A percentile compares a stretch with the other conserved stretches of the same genome.
Evolutionary conservation across 2,329 filamentous ascomycete genomes (phyloP).

Genomic region (Lasiodiplodia sp.): DNA sequence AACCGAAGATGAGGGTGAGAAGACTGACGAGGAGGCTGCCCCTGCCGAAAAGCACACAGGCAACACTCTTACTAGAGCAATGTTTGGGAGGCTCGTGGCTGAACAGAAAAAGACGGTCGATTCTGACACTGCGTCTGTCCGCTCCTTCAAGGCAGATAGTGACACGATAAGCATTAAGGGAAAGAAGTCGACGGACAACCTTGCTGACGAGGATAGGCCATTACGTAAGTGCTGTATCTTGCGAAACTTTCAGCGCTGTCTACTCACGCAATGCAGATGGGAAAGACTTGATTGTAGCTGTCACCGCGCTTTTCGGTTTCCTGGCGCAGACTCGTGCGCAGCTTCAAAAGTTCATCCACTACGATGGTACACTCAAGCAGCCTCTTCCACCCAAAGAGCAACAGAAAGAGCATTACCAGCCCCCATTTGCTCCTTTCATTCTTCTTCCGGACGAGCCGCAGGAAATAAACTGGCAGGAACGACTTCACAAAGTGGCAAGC

Average conservation of each 20-base stretch:
- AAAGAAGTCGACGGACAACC: constrained; percentile 52
- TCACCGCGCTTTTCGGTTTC: constrained; percentile 84
- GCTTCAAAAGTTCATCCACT: constrained; percentile 66
- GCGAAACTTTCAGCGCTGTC: neutral
- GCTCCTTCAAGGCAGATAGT: constrained; percentile 63
- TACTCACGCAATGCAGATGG: constrained; percentile 62
- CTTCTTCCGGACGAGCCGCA: constrained; percentile 42
- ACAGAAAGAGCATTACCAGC: constrained; percentile 46
- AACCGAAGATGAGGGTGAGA: constrained; percentile 36
- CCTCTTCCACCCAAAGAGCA: constrained; percentile 57
- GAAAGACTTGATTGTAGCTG: constrained; percentile 82
- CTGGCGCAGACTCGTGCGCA: constrained; percentile 81
- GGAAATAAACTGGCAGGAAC: constrained; percentile 69
- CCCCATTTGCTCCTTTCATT: constrained; percentile 54
- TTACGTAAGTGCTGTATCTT: constrained; percentile 32
- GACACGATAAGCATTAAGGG: constrained; percentile 64
- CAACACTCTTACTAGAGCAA: constrained; percentile 40
- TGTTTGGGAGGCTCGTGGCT: constrained; percentile 57
- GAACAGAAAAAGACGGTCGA: constrained; percentile 52
- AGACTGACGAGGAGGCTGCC: constrained; percentile 22
- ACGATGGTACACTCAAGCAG: constrained; percentile 65
- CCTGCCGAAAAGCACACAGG: constrained; percentile 35
- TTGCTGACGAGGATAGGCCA: constrained; percentile 55
- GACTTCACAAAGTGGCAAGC: constrained; percentile 77
- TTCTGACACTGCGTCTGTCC: constrained; percentile 64